phyloP scores from a whole-genome alignment of 2,329 filamentous ascomycete species.

The Trichophyton simii region DNA sequence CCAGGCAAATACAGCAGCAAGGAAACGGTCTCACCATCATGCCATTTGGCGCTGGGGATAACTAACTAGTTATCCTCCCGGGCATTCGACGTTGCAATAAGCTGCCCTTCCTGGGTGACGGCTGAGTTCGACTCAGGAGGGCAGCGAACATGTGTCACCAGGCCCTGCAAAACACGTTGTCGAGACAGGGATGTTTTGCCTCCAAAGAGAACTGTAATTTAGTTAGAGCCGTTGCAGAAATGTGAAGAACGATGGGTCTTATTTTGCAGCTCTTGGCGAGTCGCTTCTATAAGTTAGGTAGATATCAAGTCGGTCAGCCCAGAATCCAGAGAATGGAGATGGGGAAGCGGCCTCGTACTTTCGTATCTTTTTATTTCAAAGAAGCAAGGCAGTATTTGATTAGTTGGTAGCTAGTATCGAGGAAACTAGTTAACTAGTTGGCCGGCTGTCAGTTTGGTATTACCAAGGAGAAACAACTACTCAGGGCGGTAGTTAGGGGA shows the following conservation, averaged over 20 bases:
- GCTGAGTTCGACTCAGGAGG: neutral
- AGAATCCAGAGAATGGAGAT: no score
- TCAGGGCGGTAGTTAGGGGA: no score
- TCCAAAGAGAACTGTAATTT: constrained; percentile 2
- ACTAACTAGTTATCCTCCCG: neutral
- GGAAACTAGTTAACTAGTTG: no score
- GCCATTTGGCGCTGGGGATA: neutral
- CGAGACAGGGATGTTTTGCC: neutral
- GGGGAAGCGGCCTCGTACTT: no score
- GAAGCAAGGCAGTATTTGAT: no score
- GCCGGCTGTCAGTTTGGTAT: no score
- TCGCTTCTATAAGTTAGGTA: neutral
- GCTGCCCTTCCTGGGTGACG: neutral
- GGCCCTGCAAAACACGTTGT: constrained; percentile 1
- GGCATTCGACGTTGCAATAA: neutral
- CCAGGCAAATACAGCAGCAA: neutral
- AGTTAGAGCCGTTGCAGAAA: constrained; percentile 1
- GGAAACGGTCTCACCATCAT: neutral
- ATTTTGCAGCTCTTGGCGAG: neutral
- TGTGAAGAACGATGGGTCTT: neutral
- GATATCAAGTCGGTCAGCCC: no score
- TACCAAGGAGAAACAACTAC: no score
- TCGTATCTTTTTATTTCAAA: no score
- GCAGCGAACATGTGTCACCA: neutral
- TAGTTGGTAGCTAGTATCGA: no score